Conservation (phyloP, 2,329 filamentous ascomycete genomes). For the Verticillium nonalfalfae region DNA sequence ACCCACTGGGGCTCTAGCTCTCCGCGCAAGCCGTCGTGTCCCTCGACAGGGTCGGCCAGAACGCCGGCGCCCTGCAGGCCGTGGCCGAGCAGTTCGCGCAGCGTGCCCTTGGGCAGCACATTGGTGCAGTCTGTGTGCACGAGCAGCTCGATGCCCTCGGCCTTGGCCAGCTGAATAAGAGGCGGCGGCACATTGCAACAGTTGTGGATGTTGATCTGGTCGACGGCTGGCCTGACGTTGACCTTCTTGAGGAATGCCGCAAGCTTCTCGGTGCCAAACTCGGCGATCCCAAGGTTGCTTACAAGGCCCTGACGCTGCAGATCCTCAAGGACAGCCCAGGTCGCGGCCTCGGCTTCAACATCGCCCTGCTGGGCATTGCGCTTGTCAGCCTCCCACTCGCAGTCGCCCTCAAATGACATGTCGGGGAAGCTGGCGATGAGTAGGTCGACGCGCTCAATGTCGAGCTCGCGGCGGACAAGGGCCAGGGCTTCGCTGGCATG, state of each 20-base stretch:
- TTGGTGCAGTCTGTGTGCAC: constrained; percentile 94
- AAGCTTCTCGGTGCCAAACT: constrained; percentile 84
- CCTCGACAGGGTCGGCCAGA: constrained; percentile 53
- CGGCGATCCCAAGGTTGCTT: constrained; percentile 73
- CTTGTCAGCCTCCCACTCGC: constrained; percentile 69
- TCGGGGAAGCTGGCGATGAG: constrained; percentile 91
- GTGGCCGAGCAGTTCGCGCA: constrained; percentile 75
- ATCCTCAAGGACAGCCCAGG: constrained; percentile 68
- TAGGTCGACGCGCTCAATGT: constrained; percentile 71
- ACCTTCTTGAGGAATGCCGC: constrained; percentile 68
- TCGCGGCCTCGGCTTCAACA: constrained; percentile 60
- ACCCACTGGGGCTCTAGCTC: constrained; percentile 90
- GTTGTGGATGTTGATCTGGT: constrained; percentile 94
- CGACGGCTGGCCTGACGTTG: constrained; percentile 68
- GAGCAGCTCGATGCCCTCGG: constrained; percentile 75
- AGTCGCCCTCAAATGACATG: constrained; percentile 88
- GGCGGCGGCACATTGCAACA: constrained; percentile 94
- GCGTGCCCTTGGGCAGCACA: constrained; percentile 77
- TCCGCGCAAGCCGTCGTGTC: constrained; percentile 57
- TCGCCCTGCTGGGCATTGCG: constrained; percentile 55
- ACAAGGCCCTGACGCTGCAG: constrained; percentile 68
- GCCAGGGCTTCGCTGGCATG: constrained; percentile 74
- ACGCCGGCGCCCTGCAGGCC: constrained; percentile 69
- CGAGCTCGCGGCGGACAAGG: constrained; percentile 74
- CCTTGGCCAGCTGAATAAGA: constrained; percentile 76